phyloP scores from a whole-genome alignment of 352 stramenopile genomes.

The Phytophthora multivora region DNA sequence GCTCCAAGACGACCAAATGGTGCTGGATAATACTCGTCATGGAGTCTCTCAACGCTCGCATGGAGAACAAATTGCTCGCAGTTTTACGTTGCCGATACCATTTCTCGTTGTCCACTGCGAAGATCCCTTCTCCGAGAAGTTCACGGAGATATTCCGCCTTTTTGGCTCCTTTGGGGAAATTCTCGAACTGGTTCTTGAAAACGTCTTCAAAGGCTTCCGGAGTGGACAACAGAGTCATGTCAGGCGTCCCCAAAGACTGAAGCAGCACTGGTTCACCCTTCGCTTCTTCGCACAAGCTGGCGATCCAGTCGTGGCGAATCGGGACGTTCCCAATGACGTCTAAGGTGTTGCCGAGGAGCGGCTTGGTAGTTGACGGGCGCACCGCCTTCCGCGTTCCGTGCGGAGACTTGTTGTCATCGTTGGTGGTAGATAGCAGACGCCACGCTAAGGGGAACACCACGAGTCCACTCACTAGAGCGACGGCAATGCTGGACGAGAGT shows the following conservation, averaged over 20 bases:
- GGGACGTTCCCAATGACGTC: slow-evolving; percentile 34
- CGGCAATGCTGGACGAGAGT: slow-evolving; percentile 19
- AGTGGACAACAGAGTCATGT: slow-evolving; percentile 47
- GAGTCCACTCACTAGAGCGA: slow-evolving; percentile 19
- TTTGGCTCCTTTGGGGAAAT: slow-evolving; percentile 64
- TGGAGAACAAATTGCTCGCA: slow-evolving; percentile 57
- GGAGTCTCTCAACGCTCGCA: slow-evolving; percentile 39
- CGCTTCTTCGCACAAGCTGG: slow-evolving; percentile 31
- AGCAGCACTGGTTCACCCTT: slow-evolving; percentile 43
- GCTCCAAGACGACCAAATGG: slow-evolving; percentile 37
- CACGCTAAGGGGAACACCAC: slow-evolving; percentile 22
- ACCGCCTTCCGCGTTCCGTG: slow-evolving; percentile 14
- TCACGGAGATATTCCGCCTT: slow-evolving; percentile 40
- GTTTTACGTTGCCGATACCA: slow-evolving; percentile 65
- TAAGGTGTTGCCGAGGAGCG: slow-evolving; percentile 45
- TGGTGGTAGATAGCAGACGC: slow-evolving; percentile 11
- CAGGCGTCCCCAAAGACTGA: slow-evolving; percentile 31
- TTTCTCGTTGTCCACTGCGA: slow-evolving; percentile 49
- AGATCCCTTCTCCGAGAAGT: slow-evolving; percentile 59
- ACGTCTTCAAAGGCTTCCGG: slow-evolving; percentile 54
- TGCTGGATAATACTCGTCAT: slow-evolving; percentile 51
- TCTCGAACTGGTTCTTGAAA: slow-evolving; percentile 69
- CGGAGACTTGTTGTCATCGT: slow-evolving; percentile 13
- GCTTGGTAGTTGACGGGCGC: slow-evolving; percentile 28
- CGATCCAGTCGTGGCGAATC: slow-evolving; percentile 53